phyloP scores from a whole-genome alignment of 1,284 basidiomycete genomes.

The Lentinula novae-zelandiae region DNA sequence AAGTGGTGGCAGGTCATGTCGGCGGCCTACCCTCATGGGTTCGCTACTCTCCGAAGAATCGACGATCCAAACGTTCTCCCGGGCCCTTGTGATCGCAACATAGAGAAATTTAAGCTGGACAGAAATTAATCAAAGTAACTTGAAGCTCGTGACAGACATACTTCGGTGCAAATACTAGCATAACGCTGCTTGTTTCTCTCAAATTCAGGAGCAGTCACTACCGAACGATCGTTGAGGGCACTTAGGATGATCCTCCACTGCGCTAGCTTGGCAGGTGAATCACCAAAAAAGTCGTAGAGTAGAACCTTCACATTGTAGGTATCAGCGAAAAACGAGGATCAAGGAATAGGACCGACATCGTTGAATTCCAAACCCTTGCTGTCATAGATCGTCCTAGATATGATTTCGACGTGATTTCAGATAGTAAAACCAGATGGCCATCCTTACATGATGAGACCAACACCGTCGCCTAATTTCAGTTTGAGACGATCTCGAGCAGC shows the following conservation, averaged over 20 bases:
- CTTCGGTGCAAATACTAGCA: conserved; percentile 59
- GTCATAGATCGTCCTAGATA: conserved; percentile 62
- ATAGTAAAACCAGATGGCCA: neutral
- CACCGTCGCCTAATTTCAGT: conserved; percentile 45
- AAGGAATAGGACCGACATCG: conserved; percentile 39
- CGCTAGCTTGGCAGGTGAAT: conserved; percentile 45
- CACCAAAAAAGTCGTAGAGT: conserved; percentile 68
- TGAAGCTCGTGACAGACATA: conserved; percentile 19
- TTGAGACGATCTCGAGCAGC: conserved; percentile 44
- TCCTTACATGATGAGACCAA: conserved; percentile 59
- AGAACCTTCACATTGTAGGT: conserved; percentile 46
- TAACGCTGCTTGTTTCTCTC: conserved; percentile 41
- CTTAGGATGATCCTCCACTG: conserved; percentile 65
- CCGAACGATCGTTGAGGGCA: conserved; percentile 25
- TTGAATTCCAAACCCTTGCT: conserved; percentile 75
- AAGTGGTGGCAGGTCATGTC: neutral
- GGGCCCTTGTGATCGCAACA: conserved; percentile 66
- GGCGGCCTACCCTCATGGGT: conserved; percentile 49
- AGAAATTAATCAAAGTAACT: neutral
- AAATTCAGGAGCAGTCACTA: conserved; percentile 42
- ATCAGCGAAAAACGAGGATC: neutral
- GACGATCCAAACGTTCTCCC: conserved; percentile 65
- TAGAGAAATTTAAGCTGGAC: conserved; percentile 64
- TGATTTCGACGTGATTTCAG: neutral
- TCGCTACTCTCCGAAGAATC: conserved; percentile 55